A percentile compares a stretch with the other conserved stretches of the same genome.
phyloP scores from a whole-genome alignment of 768 basidiomycete genomes.

The Galerina marginata region DNA sequence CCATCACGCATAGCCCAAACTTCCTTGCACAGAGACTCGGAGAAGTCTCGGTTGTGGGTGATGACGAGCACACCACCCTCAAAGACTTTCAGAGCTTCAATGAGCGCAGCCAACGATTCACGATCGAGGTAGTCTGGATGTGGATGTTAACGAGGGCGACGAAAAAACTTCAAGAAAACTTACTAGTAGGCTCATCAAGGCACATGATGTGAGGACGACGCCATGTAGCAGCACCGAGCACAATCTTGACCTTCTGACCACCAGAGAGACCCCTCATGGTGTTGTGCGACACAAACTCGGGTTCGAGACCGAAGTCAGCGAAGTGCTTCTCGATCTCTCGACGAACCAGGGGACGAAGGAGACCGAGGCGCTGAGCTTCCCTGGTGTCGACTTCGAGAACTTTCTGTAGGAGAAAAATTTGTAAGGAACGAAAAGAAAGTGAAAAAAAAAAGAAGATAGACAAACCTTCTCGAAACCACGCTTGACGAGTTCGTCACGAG shows the following conservation, averaged over 20 bases:
- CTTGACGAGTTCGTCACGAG: slow-evolving; percentile 96
- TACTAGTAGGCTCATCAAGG: slow-evolving; percentile 95
- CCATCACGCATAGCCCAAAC: slow-evolving; percentile 99
- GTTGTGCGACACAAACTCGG: slow-evolving; percentile 99
- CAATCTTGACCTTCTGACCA: slow-evolving; percentile 99
- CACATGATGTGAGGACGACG: slow-evolving; percentile 98
- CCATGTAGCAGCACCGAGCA: slow-evolving; percentile 98
- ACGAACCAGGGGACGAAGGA: slow-evolving; percentile 95
- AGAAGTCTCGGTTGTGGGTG: slow-evolving; percentile 99
- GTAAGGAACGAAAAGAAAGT: slow-evolving; percentile 16
- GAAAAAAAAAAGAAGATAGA: slow-evolving; percentile 5
- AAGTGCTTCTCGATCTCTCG: slow-evolving; percentile 99
- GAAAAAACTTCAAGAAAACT: slow-evolving; percentile 22
- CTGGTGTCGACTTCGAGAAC: slow-evolving; percentile 96
- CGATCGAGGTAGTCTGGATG: slow-evolving; percentile 93
- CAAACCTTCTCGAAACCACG: slow-evolving; percentile 94
- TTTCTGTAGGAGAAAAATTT: slow-evolving; percentile 57
- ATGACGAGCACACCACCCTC: slow-evolving; percentile 98
- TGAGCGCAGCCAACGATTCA: slow-evolving; percentile 98
- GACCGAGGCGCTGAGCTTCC: slow-evolving; percentile 95
- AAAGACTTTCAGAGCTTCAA: slow-evolving; percentile 96
- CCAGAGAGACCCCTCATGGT: slow-evolving; percentile 98
- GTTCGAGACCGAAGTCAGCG: slow-evolving; percentile 97
- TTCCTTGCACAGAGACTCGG: slow-evolving; percentile 96
- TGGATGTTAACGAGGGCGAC: slow-evolving; percentile 6